phyloP scores from a whole-genome alignment of 306 rosid genomes.

The Fagus sylvatica region DNA sequence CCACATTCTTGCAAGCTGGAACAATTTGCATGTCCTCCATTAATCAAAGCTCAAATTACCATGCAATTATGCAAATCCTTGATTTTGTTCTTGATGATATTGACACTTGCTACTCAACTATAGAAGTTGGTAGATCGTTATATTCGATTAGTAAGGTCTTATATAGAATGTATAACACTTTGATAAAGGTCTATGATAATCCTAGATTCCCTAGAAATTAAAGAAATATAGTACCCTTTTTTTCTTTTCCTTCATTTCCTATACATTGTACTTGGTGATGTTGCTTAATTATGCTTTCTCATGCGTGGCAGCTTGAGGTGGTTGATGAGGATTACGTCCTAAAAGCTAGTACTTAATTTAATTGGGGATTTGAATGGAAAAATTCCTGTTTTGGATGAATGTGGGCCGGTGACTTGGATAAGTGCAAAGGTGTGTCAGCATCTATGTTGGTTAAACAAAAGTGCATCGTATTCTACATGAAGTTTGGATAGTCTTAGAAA shows the following conservation, averaged over 20 bases:
- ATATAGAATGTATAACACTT: conserved; percentile 24
- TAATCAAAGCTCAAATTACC: neutral
- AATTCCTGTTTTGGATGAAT: conserved; percentile 10
- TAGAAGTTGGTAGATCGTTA: neutral
- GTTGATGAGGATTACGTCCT: conserved; percentile 7
- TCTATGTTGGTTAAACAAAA: conserved; percentile 26
- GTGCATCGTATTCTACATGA: conserved; percentile 27
- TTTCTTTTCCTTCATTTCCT: neutral
- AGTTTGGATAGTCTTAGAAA: conserved; percentile 34
- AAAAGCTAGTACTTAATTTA: conserved; percentile 17
- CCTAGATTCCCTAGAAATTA: conserved; percentile 21
- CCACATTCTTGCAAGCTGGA: conserved; percentile 62
- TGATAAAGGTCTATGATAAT: conserved; percentile 10
- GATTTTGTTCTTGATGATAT: neutral
- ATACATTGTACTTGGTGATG: conserved; percentile 12
- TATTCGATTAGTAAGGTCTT: conserved; percentile 26
- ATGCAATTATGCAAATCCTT: neutral
- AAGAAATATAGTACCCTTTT: conserved; percentile 2
- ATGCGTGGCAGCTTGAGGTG: neutral
- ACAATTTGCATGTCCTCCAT: conserved; percentile 78
- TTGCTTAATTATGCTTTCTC: conserved; percentile 3
- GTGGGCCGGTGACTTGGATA: conserved; percentile 44
- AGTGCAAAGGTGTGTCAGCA: conserved; percentile 58
- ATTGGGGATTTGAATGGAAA: conserved; percentile 17
- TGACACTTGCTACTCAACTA: neutral